phyloP scores from a whole-genome alignment of 306 rosid species.

The Acmispon strigosus region DNA sequence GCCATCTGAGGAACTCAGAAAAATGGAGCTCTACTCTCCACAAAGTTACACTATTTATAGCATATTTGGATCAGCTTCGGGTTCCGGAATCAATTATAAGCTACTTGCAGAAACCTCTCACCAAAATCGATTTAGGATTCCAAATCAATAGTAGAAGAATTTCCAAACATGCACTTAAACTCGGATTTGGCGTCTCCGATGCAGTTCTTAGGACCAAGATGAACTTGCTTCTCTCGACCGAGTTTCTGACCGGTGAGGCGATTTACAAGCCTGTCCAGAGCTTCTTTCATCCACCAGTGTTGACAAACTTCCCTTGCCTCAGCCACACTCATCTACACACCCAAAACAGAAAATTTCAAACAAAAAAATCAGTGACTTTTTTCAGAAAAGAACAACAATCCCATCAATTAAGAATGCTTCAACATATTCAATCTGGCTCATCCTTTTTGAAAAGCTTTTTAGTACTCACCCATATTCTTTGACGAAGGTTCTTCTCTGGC shows the following conservation, averaged over 20 bases:
- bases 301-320: constrained; percentile 82
- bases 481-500: constrained; percentile 80
- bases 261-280: constrained; percentile 56
- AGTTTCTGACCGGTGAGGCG: constrained; percentile 42
- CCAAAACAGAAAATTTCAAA: neutral
- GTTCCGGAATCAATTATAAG: too few species aligned
- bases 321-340: constrained; percentile 54
- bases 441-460: neutral
- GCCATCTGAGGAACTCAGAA: neutral
- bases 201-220: constrained; percentile 20
- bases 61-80: too few species aligned
- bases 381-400: neutral
- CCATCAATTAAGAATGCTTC: neutral
- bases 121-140: too few species aligned
- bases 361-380: neutral
- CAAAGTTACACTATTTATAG: constrained; percentile 26
- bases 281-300: constrained; percentile 98
- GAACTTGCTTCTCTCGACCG: constrained; percentile 19
- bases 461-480: constrained; percentile 75
- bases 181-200: constrained; percentile 21
- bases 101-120: too few species aligned
- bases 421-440: neutral
- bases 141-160: too few species aligned
- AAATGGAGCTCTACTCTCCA: constrained; percentile 16
- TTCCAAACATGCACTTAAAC: neutral